These are phyloP conservation scores for Tuctoria greenei DNA, from an alignment of 176 grass and related monocot genomes.

Conservation along the genomic window DNA sequence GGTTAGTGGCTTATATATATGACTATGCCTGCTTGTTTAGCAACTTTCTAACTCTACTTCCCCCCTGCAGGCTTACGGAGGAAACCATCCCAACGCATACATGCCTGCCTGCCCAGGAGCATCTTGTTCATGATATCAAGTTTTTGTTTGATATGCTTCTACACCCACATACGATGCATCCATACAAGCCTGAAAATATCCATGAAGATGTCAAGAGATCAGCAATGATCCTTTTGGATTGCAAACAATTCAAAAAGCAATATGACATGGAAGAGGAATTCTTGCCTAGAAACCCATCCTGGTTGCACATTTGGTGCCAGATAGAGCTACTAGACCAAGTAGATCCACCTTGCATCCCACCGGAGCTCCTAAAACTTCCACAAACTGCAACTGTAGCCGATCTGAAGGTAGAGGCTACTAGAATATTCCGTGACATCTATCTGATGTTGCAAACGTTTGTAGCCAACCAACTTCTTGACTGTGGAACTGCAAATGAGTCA, in stretches of 20 bases:
- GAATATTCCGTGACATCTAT: slow-evolving; percentile 57
- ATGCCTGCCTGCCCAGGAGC: slow-evolving; percentile 32
- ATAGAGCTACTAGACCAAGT: slow-evolving; percentile 41
- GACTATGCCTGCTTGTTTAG: background rate
- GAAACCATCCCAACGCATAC: background rate
- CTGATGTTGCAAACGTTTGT: slow-evolving; percentile 57
- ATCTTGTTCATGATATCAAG: slow-evolving; percentile 56
- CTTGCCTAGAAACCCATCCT: slow-evolving; percentile 37
- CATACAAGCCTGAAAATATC: slow-evolving; percentile 36
- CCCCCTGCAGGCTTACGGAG: slow-evolving; percentile 35
- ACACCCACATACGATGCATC: slow-evolving; percentile 51
- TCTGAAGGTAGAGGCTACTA: slow-evolving; percentile 53
- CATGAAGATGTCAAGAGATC: slow-evolving; percentile 35
- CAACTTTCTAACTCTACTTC: slow-evolving; percentile 1
- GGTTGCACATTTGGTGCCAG: slow-evolving; percentile 59
- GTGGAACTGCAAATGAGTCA: slow-evolving; percentile 33
- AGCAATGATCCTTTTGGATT: slow-evolving; percentile 54
- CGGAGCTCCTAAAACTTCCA: slow-evolving; percentile 51
- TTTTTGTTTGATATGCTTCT: slow-evolving; percentile 57
- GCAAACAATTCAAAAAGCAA: slow-evolving; percentile 77
- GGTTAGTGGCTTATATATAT: slow-evolving; percentile 34
- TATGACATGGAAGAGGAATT: slow-evolving; percentile 49
- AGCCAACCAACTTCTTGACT: slow-evolving; percentile 56
- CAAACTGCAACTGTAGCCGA: slow-evolving; percentile 57
- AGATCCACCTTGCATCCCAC: slow-evolving; percentile 45